These are phyloP conservation scores for Drechslerella stenobrocha DNA, from an alignment of 2,329 filamentous ascomycete species.

Conservation along the genomic window DNA sequence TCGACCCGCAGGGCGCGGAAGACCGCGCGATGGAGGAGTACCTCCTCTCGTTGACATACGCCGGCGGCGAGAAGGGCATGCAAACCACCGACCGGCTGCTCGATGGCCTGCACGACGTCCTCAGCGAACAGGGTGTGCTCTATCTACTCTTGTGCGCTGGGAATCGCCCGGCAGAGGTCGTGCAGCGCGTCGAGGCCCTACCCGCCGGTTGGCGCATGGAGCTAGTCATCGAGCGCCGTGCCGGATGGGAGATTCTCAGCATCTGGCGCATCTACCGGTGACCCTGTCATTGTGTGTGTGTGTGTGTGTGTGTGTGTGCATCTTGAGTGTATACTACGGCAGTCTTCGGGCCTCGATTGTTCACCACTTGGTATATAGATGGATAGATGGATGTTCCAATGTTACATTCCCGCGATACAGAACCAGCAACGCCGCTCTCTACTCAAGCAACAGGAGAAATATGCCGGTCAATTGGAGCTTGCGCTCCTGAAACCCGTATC, in stretches of 20 bases:
- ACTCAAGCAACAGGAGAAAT: too few relatives aligned
- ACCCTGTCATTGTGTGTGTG: background rate
- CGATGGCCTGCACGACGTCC: constrained; percentile 66
- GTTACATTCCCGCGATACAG: too few relatives aligned
- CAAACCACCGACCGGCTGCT: constrained; percentile 83
- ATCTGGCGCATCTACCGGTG: constrained; percentile 80
- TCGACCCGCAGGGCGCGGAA: constrained; percentile 51
- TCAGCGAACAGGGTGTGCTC: constrained; percentile 73
- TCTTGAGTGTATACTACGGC: too few relatives aligned
- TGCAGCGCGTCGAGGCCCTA: constrained; percentile 65
- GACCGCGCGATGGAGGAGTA: constrained; percentile 79
- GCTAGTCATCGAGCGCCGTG: constrained; percentile 76
- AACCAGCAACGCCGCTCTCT: too few relatives aligned
- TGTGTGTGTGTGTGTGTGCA: constrained; percentile 40
- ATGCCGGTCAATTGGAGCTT: too few relatives aligned
- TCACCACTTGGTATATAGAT: too few relatives aligned
- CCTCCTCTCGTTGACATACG: constrained; percentile 81
- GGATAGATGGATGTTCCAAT: too few relatives aligned
- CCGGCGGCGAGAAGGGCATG: constrained; percentile 88
- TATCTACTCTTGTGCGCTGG: constrained; percentile 89
- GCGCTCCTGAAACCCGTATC: too few relatives aligned
- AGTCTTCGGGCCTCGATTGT: too few relatives aligned
- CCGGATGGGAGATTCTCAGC: constrained; percentile 91
- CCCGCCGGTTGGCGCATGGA: constrained; percentile 70
- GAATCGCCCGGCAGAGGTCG: constrained; percentile 79